Evolutionary conservation across 345 rosid species (phyloP).

Genomic region (Dipteronia dyeriana): DNA sequence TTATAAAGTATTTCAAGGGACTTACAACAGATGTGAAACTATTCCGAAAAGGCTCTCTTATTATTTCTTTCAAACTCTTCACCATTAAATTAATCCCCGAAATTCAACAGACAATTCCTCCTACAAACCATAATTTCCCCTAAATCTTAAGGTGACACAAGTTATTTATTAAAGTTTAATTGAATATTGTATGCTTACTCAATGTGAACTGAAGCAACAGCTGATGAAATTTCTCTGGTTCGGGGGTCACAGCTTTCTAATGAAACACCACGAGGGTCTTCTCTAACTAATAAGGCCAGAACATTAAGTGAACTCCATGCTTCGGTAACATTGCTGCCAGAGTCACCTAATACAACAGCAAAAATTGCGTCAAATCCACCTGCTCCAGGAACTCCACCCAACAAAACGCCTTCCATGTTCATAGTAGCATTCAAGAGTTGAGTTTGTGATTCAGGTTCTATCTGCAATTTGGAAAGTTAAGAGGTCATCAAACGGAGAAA

Average conservation of each 20-base stretch:
- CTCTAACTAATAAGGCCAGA: conserved; percentile 81
- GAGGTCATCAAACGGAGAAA: conserved; percentile 17
- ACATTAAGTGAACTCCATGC: conserved; percentile 77
- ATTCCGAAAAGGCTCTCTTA: background rate
- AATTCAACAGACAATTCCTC: background rate
- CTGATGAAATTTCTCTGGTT: conserved; percentile 54
- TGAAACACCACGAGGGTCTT: conserved; percentile 86
- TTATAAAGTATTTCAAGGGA: background rate
- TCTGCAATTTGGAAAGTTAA: conserved; percentile 54
- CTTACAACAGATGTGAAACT: background rate
- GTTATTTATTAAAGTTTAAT: conserved; percentile 10
- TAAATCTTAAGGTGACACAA: background rate
- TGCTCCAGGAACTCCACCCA: conserved; percentile 97
- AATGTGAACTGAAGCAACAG: conserved; percentile 56
- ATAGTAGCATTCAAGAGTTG: conserved; percentile 78
- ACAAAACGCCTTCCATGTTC: conserved; percentile 80
- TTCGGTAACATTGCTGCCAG: conserved; percentile 50
- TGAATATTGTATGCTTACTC: conserved; percentile 31
- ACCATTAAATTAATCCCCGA: conserved; percentile 1
- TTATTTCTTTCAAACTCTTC: conserved; percentile 6
- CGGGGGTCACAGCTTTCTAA: conserved; percentile 84
- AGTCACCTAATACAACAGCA: conserved; percentile 70
- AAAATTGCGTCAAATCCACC: conserved; percentile 97
- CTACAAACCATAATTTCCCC: background rate
- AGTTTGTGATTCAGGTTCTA: conserved; percentile 85